Evolutionary conservation across 441 rosid species (phyloP).

Genomic region (Pelargonium fulgidum): DNA sequence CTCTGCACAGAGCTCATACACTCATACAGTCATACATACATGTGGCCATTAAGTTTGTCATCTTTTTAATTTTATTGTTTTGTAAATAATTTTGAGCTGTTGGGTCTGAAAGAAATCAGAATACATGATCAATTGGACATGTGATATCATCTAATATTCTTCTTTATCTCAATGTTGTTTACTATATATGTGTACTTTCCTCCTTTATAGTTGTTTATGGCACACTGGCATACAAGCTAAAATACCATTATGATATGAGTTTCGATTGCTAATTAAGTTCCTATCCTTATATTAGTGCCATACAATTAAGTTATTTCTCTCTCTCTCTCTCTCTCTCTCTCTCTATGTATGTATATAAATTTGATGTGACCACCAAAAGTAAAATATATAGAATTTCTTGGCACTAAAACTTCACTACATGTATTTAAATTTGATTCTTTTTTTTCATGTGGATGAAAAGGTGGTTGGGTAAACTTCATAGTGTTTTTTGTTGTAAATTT

Average conservation of each 20-base stretch:
- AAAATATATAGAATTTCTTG: too few species aligned
- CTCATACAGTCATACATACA: neutral
- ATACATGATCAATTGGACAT: neutral
- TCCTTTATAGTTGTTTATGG: neutral
- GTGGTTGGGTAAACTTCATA: neutral
- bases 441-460: constrained; percentile 4
- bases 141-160: neutral
- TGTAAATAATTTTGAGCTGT: neutral
- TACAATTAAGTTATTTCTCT: too few species aligned
- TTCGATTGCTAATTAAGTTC: neutral
- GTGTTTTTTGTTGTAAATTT: too few species aligned
- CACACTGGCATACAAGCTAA: neutral
- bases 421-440: too few species aligned
- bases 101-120: neutral
- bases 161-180: neutral
- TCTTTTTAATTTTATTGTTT: neutral
- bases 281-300: neutral
- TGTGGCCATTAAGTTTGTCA: neutral
- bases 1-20: constrained; percentile 2
- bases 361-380: too few species aligned
- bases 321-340: too few species aligned
- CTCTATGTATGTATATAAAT: too few species aligned
- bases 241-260: neutral
- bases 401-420: too few species aligned
- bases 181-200: neutral